Evolutionary conservation across 2,329 filamentous ascomycete genomes (phyloP).

Genomic region (Alternaria gansuensis): DNA sequence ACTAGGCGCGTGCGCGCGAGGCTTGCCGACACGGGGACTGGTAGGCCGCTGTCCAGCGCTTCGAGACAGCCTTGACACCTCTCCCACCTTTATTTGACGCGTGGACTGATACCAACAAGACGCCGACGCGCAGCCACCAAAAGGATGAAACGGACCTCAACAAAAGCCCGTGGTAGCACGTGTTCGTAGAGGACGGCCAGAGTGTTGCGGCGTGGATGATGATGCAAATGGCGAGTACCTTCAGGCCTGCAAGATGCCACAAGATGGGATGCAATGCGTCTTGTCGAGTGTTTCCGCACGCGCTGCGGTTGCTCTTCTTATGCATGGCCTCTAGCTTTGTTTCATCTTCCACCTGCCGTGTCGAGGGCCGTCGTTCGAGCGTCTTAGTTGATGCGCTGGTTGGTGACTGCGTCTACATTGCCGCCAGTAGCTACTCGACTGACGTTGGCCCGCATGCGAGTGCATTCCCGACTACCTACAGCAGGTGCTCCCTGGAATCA

Average conservation of each 20-base stretch:
- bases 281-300: constrained; percentile 33
- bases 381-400: constrained; percentile 27
- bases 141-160: neutral
- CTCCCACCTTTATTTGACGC: constrained; percentile 18
- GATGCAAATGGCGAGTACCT: constrained; percentile 1
- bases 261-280: constrained; percentile 24
- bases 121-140: constrained; percentile 14
- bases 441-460: constrained; percentile 9
- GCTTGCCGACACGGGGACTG: constrained; percentile 43
- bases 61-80: constrained; percentile 23
- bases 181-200: constrained; percentile 14
- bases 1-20: constrained; percentile 43
- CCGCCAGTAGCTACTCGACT: constrained; percentile 19
- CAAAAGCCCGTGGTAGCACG: constrained; percentile 16
- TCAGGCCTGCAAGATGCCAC: constrained; percentile 10
- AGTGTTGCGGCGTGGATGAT: constrained; percentile 29
- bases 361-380: constrained; percentile 40
- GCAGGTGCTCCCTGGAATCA: constrained; percentile 2
- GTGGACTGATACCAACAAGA: constrained; percentile 10
- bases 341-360: constrained; percentile 43
- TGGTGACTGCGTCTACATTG: constrained; percentile 25
- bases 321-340: constrained; percentile 38
- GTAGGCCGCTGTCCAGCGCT: constrained; percentile 27
- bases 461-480: constrained; percentile 12
- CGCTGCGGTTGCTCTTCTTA: constrained; percentile 41